Base-by-base conservation (phyloP, 768 basidiomycete species). In the Lactifluus volemus region DNA sequence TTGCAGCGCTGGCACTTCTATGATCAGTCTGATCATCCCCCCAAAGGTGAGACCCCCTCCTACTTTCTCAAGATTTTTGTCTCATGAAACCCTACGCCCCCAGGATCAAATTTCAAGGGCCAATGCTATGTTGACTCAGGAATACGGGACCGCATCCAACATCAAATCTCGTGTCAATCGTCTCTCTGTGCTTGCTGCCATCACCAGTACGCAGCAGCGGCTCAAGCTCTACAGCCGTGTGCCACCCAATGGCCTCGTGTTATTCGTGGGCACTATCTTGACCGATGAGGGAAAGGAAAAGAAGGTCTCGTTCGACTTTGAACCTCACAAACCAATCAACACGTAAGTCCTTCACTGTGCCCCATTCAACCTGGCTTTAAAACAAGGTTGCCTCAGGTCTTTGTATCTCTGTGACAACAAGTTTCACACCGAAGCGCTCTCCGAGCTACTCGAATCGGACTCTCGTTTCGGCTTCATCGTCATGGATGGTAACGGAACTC, bases 271-370 rank as follows among this genome's bases (percentile, higher is more conserved):
- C 34, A 99, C 97, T 11, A 91, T 99, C 69, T 77, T 98, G 56
- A 99, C 96, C 53, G 94, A 98, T 68, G 96, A 98, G 75, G 96
- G 96, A 60, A 99, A 99, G 74, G 97, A 98, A 76, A 98, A 98
- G 81, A 99, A 98, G 74, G 92, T 96, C 34, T 94, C 92, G 0
- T 98, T 98, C 69, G 96, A 98, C 73, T 95, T 99, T 65, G 93
- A 97, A 72, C 97, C 97, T 8, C 96, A 97, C 74, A 98, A 98
- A 73, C 94, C 96, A 38, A 97, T 98, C 78, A 98, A 98, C 73
- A 98, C 96, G 91, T 95, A 74, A 60, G 88, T 78, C 12, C 21
- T 30, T 29, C 34, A 11, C 3, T 21, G 39, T 39, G 14, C 41
- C 30, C 11, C 21, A 8, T 55, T 12, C 3, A 9, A 51, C 30